Evolutionary conservation across 2,329 filamentous ascomycete species (phyloP), one percentile per base, ranked within the genome.

Genomic region (Zymoseptoria ardabiliae): DNA sequence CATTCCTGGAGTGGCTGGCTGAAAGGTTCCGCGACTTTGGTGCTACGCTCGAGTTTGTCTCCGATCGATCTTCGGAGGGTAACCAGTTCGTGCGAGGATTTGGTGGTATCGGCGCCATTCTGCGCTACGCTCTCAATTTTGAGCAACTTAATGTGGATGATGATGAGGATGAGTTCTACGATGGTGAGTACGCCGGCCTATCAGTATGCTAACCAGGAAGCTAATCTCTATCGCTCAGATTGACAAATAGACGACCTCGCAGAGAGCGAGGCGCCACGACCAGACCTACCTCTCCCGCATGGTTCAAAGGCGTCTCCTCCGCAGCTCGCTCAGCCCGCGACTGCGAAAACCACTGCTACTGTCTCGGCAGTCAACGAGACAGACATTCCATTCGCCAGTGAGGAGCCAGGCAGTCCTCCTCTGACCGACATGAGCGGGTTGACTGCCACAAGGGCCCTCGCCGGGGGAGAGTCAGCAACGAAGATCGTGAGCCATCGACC

Each of bases 21-120:
- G 94, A 99, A 77, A 90, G 94, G 75, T 97, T 97, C 83, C 95
- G 94, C 77, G 91, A 97, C 74, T 99, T 97, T 72, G 94, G 94
- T 78, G 92, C 94, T 56, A 88, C 86, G 30, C 85, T 99, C 50
- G 94, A 99, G 76, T 99, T 99, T 69, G 94, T 99, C 65, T 97
- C 94, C 54, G 95, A 99, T 75, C 88, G 91, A 66, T 97, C 93
- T 62, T 96, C 90, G 62, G 94, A 99, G 79, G 94, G 94, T 74
- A 99, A 99, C 79, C 94, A 99, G 81, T 99, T 99, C 78, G 94
- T 99, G 72, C 97, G 97, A 82, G 94, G 94, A 65, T 99, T 99
- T 73, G 94, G 94, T 87, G 94, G 94, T 73, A 96, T 99, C 70
- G 94, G 94, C 68, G 93, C 93, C 66, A 88, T 99, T 72, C 86